Conservation (phyloP, 805 yeast genomes). For the Ogataea siamensis region DNA sequence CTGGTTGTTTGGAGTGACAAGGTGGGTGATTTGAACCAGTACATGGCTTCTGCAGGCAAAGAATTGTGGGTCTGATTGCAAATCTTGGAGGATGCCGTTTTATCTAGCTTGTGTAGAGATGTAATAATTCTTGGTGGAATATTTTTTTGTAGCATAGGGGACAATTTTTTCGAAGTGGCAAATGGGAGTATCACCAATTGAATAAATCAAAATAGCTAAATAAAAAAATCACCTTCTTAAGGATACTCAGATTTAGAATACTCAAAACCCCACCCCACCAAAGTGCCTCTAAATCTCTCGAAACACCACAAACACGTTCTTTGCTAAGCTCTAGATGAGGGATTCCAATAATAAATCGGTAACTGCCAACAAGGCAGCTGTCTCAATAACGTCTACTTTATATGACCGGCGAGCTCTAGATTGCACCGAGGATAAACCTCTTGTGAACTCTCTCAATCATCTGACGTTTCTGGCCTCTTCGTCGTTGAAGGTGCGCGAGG, state of each 20-base stretch:
- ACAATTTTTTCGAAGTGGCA: constrained; percentile 9
- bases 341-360: constrained; percentile 84
- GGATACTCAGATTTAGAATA: not conserved
- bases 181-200: constrained; percentile 9
- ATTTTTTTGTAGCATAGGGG: constrained; percentile 2
- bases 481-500: constrained; percentile 86
- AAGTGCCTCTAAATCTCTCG: not conserved
- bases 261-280: not conserved
- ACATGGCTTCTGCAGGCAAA: constrained; percentile 59
- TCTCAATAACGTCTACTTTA: constrained; percentile 80
- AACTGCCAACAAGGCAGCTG: constrained; percentile 83
- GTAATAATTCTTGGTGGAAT: constrained; percentile 1
- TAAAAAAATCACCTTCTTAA: not conserved
- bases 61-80: constrained; percentile 54
- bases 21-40: constrained; percentile 62
- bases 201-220: not conserved
- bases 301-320: not conserved
- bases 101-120: constrained; percentile 6
- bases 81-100: not conserved
- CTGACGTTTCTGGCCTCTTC: constrained; percentile 83
- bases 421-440: constrained; percentile 83
- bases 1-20: constrained; percentile 75
- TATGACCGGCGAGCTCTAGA: constrained; percentile 93
- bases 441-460: constrained; percentile 89
- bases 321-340: constrained; percentile 53